Conservation (phyloP, 495 filamentous ascomycete genomes). For the Hypoxylon cercidicola region DNA sequence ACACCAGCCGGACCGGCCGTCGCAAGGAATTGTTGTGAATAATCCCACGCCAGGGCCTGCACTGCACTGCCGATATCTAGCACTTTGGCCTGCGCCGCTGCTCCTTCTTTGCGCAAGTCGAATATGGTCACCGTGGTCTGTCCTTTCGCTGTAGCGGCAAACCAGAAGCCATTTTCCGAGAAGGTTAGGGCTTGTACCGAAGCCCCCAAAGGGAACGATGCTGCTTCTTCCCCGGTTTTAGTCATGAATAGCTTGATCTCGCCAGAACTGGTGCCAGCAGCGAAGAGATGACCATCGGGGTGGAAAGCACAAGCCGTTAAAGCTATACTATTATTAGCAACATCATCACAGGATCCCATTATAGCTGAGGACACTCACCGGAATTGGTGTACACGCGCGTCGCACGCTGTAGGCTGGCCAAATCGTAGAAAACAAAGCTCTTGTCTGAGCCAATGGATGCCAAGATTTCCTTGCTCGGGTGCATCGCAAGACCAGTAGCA, state of each 20-base stretch:
- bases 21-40: constrained; percentile 92
- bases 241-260: constrained; percentile 89
- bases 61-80: constrained; percentile 83
- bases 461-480: constrained; percentile 85
- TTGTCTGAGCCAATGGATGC: constrained; percentile 92
- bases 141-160: constrained; percentile 79
- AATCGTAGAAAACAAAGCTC: constrained; percentile 91
- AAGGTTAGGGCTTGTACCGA: constrained; percentile 81
- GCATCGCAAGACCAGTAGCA: constrained; percentile 78
- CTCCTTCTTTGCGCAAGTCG: constrained; percentile 88
- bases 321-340: constrained; percentile 65
- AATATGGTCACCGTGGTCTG: constrained; percentile 84
- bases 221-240: constrained; percentile 74
- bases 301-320: constrained; percentile 87
- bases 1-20: constrained; percentile 82
- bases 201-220: constrained; percentile 72
- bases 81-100: constrained; percentile 76
- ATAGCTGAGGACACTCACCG: constrained; percentile 64
- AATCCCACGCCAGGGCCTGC: constrained; percentile 84
- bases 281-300: constrained; percentile 94
- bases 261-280: constrained; percentile 77
- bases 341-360: background rate
- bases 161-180: constrained; percentile 97
- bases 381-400: constrained; percentile 83
- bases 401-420: constrained; percentile 70